phyloP scores from a whole-genome alignment of 1,139 yeast genomes.

The Lodderomyces beijingensis region DNA sequence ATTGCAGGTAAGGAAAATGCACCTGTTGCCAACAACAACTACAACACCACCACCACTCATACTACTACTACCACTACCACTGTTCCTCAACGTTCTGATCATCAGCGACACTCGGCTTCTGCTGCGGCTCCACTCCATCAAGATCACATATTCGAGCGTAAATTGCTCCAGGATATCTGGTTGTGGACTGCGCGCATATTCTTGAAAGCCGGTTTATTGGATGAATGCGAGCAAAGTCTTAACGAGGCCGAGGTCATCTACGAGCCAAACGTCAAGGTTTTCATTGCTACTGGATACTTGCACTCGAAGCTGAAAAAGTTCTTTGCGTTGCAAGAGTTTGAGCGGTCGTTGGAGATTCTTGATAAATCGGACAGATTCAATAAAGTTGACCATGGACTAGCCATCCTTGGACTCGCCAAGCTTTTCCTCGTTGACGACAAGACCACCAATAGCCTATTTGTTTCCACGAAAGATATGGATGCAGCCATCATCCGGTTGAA shows the following conservation, averaged over 20 bases:
- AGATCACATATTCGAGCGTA: slow-evolving; percentile 19
- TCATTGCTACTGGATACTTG: slow-evolving; percentile 51
- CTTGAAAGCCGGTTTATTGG: slow-evolving; percentile 47
- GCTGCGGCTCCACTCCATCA: slow-evolving; percentile 3
- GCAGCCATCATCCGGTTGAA: slow-evolving; percentile 67
- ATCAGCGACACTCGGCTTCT: slow-evolving; percentile 1
- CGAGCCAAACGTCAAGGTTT: slow-evolving; percentile 51
- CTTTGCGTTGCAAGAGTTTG: slow-evolving; percentile 63
- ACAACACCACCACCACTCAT: slow-evolving; percentile 1
- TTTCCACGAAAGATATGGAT: slow-evolving; percentile 48
- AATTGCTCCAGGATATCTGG: slow-evolving; percentile 64
- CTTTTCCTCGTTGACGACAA: slow-evolving; percentile 47
- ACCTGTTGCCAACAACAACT: slow-evolving; percentile 1
- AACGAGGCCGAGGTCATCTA: slow-evolving; percentile 60
- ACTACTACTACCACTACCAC: slow-evolving; percentile 3
- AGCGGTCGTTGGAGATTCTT: slow-evolving; percentile 53
- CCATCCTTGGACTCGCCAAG: slow-evolving; percentile 64
- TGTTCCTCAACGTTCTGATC: slow-evolving; percentile 2
- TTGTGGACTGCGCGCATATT: slow-evolving; percentile 68
- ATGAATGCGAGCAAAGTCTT: slow-evolving; percentile 70
- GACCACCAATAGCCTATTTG: slow-evolving; percentile 30
- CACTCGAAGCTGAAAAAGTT: slow-evolving; percentile 35
- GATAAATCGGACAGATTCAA: slow-evolving; percentile 17
- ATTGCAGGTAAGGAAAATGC: slow-evolving; percentile 3
- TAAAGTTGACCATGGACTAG: slow-evolving; percentile 44